Evolutionary conservation across 805 yeast species (phyloP), one percentile per base, ranked within the genome.

Genomic region (Pichia thaimueangensis): DNA sequence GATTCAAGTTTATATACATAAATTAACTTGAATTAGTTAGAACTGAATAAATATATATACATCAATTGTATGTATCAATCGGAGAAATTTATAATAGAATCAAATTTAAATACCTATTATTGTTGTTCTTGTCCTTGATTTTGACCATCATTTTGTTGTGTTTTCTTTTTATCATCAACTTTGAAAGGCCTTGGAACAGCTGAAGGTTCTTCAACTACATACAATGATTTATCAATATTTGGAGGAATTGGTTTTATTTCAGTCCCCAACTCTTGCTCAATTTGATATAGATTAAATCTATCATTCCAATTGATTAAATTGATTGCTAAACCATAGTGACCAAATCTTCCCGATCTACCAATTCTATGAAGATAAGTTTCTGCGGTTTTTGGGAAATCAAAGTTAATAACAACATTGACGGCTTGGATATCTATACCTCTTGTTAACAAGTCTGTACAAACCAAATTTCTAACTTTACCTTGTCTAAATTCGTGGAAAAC

Each of bases 371-470:
- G 75, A 63, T 93, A 93, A 31, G 97, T 93, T 65, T 93, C 98
- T 7, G 97, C 97, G 41, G 83, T 87, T 65, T 91, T 91, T 48
- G 98, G 98, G 82, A 93, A 93, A 65, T 93, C 98, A 63, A 93
- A 93, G 69, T 93, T 93, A 57, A 93, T 86, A 38, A 93, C 98
- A 36, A 93, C 97, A 60, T 93, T 93, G 51, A 93, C 98, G 6
- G 97, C 97, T 67, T 93, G 97, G 56, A 93, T 91, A 73, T 93
- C 98, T 57, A 93, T 93, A 76, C 98, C 97, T 74, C 97, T 85
- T 24, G 97, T 91, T 50, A 93, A 76, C 49, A 93, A 73, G 69
- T 93, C 98, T 1, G 97, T 86, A 68, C 98, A 93, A 31, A 93
- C 98, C 58, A 93, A 74, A 60, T 93, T 93, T 70, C 98, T 83